Base-by-base conservation (phyloP, 768 basidiomycete species). In the Kwoniella heveanensis region DNA sequence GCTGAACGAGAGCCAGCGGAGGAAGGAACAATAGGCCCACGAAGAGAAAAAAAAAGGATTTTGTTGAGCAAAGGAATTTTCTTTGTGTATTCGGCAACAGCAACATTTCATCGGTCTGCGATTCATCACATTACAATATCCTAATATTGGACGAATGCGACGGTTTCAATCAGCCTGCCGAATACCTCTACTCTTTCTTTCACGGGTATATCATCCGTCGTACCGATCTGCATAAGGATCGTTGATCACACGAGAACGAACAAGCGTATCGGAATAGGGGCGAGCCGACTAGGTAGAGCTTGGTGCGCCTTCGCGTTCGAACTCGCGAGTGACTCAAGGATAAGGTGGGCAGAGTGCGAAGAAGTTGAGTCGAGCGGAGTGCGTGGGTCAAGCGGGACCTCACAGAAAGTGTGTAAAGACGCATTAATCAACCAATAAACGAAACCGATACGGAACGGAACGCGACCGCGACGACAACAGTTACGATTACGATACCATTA, bases 361-460 rank as follows among this genome's bases (percentile, higher is more conserved):
- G 39, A 44, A 19, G 10, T 9, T 44, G 39, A 44, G 19, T 8
- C 32, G 17, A 44, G 39, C 17, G 39, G 39, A 44, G 39, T 44
- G 39, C 39, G 39, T 44, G 39, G 39, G 39, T 44, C 39, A 44
- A 44, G 39, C 39, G 39, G 39, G 39, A 44, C 39, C 10, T 44
- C 32, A 44, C 4, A 44, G 39, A 44, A 3, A 19, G 17, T 44
- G 10, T 8, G 39, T n/a, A n/a, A 10, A 19, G 39, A 10, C 15
- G 17, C 17, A 44, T 3, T 17, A 44, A 10, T 17, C 39, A 4
- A 17, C 9, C 8, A 3, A 17, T 19, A 7, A 44, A 44, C 39
- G 19, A 44, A 4, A 8, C 17, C 39, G 15, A n/a, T n/a, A n/a
- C n/a, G n/a, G n/a, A 44, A 9, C 39, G 39, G 39, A 19, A 44